Evolutionary conservation across 78 protist genomes (phyloP).

Genomic region (Salpingoeca rosetta): DNA sequence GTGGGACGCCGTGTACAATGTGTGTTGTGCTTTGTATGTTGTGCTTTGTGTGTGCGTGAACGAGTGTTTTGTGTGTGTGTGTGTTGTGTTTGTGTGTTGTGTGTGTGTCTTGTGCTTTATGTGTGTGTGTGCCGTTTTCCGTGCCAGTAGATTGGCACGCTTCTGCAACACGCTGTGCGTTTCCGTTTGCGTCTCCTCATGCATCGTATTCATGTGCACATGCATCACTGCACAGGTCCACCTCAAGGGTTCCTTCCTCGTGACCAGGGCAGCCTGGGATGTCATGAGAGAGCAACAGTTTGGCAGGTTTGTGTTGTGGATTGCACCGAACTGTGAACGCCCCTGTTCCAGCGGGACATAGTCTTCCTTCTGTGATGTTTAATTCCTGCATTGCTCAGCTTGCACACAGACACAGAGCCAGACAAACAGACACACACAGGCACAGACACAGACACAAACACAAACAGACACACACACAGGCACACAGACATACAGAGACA

Average conservation of each 20-base stretch:
- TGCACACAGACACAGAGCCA: no score
- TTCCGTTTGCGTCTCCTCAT: no score
- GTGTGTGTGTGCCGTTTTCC: no score
- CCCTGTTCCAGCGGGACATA: no score
- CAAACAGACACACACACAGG: background rate
- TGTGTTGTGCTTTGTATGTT: background rate
- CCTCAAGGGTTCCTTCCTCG: constrained; percentile 51
- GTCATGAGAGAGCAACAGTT: constrained; percentile 55
- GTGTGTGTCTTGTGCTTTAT: background rate
- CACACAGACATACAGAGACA: background rate
- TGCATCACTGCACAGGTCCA: constrained; percentile 57
- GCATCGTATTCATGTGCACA: no score
- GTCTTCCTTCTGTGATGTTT: no score
- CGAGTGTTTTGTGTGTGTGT: background rate
- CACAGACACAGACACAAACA: background rate
- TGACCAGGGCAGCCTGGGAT: constrained; percentile 71
- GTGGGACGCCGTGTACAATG: constrained; percentile 34
- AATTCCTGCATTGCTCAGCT: no score
- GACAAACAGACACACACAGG: background rate
- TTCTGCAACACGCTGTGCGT: no score
- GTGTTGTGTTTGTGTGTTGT: background rate
- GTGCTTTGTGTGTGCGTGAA: background rate
- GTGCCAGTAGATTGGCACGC: no score
- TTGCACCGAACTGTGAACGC: no score
- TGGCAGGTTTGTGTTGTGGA: background rate